These are phyloP conservation scores for Spathaspora arborariae DNA, from an alignment of 805 yeast species.

Conservation along the genomic window DNA sequence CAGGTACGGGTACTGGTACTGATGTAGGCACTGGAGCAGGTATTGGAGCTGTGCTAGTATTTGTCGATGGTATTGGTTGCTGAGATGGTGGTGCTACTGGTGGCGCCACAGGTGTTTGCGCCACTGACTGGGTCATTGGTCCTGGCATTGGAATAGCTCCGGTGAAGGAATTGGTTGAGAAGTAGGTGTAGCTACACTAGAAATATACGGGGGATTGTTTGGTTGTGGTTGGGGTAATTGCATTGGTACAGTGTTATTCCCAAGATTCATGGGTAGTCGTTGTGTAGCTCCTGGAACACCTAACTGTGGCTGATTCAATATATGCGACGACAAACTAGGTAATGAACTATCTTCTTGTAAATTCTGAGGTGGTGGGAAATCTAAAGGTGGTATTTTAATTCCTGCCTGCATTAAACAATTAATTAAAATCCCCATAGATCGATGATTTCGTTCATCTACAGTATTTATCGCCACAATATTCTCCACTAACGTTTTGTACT, in stretches of 20 bases:
- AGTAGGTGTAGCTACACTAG: not conserved
- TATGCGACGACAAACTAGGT: not conserved
- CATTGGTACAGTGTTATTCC: not conserved
- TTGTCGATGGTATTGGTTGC: not conserved
- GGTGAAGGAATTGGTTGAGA: constrained; percentile 1
- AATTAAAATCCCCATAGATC: constrained; percentile 48
- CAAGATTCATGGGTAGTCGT: constrained; percentile 6
- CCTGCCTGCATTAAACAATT: constrained; percentile 55
- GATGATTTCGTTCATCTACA: constrained; percentile 53
- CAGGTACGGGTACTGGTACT: constrained; percentile 1
- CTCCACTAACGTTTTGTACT: constrained; percentile 63
- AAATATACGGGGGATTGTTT: constrained; percentile 1
- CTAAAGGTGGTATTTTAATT: constrained; percentile 62
- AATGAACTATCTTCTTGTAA: not conserved
- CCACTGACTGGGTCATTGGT: too few species aligned
- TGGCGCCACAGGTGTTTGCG: not conserved
- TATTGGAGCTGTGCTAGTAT: not conserved
- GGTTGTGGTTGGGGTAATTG: constrained; percentile 5
- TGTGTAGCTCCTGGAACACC: not conserved
- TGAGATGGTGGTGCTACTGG: constrained; percentile 4
- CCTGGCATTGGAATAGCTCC: not conserved
- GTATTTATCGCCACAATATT: constrained; percentile 54
- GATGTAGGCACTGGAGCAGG: not conserved
- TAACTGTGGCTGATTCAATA: not conserved
- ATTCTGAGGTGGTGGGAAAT: constrained; percentile 43